Percentiles rank a stretch among this genome's conserved stretches.
phyloP scores from a whole-genome alignment of 2,329 filamentous ascomycete species.

The Periconia sp. region DNA sequence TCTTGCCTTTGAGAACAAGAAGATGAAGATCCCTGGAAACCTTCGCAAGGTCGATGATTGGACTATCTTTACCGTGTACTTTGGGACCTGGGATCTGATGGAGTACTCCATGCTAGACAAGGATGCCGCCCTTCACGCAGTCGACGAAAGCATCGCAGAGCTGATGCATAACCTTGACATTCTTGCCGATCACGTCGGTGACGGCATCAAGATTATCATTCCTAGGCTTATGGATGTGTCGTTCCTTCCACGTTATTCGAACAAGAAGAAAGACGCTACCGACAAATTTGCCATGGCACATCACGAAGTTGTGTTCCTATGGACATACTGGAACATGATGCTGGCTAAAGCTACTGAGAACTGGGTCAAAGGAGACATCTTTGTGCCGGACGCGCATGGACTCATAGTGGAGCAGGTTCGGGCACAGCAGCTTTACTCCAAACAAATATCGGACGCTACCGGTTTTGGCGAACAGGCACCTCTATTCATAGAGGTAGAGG shows the following conservation, averaged over 20 bases:
- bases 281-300: slow-evolving; percentile 38
- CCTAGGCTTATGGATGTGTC: slow-evolving; percentile 42
- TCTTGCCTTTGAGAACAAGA: slow-evolving; percentile 33
- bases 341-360: slow-evolving; percentile 33
- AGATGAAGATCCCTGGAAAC: slow-evolving; percentile 25
- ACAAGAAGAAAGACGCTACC: slow-evolving; percentile 26
- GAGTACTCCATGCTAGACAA: slow-evolving; percentile 38
- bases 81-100: slow-evolving; percentile 46
- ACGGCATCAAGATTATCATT: slow-evolving; percentile 35
- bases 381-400: slow-evolving; percentile 40
- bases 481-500: slow-evolving; percentile 40
- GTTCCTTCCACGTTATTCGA: slow-evolving; percentile 42
- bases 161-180: slow-evolving; percentile 42
- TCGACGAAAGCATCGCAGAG: slow-evolving; percentile 39
- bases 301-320: slow-evolving; percentile 40
- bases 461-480: slow-evolving; percentile 39
- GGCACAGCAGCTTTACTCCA: slow-evolving; percentile 37
- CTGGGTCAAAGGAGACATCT: slow-evolving; percentile 40
- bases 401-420: slow-evolving; percentile 43
- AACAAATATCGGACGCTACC: slow-evolving; percentile 38
- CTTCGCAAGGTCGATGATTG: slow-evolving; percentile 30
- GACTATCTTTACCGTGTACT: slow-evolving; percentile 45
- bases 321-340: slow-evolving; percentile 43
- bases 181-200: slow-evolving; percentile 32
- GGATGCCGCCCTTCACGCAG: slow-evolving; percentile 32